Evolutionary conservation across 495 filamentous ascomycete species (phyloP), one percentile per base, ranked within the genome.

Genomic region (Xylaria grammica): DNA sequence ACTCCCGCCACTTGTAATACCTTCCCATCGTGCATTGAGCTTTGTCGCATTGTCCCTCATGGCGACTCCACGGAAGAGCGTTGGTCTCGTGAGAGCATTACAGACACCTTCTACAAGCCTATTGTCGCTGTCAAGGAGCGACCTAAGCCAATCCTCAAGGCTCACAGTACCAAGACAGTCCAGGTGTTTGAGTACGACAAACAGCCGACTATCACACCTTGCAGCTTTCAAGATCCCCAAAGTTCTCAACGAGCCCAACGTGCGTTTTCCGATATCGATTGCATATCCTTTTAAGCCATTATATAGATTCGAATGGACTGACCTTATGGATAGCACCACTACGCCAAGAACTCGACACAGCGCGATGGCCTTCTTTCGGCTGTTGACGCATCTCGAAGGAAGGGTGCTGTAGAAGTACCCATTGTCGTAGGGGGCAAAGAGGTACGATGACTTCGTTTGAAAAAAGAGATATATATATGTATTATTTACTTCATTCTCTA

Each of bases 221-320:
- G 92, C 92, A 40, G 82, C 86, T 49, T 98, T 97, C 84, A 96
- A 91, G 79, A 85, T 93, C 26, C 95, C 95, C 49, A 89, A 86
- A 65, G 84, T 97, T 61, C 82, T 89, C 69, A 99, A 99, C 71
- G 95, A 99, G 78, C 92, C 91, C 20, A 99, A 97, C 73, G 95
- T 97, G 80, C 73, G 91, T 82, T 48, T 36, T n/a, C 10, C 29
- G 10, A 49, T 22, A 24, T 26, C 49, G 22, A 20, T 20, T 61
- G 24, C n/a, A 26, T 7, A 19, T 11, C 1, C 15, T 24, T 26
- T 20, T 11, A 20, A 4, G 3, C 19, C 2, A 11, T 8, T 19
- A 24, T 44, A 22, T 22, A 10, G 30, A 51, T 4, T 4, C 38
- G 2, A 34, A 19, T 1, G 51, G 15, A 54, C 69, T 79, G 44